Evolutionary conservation across 495 filamentous ascomycete genomes (phyloP).

Genomic region (Aeminium ludgeri): DNA sequence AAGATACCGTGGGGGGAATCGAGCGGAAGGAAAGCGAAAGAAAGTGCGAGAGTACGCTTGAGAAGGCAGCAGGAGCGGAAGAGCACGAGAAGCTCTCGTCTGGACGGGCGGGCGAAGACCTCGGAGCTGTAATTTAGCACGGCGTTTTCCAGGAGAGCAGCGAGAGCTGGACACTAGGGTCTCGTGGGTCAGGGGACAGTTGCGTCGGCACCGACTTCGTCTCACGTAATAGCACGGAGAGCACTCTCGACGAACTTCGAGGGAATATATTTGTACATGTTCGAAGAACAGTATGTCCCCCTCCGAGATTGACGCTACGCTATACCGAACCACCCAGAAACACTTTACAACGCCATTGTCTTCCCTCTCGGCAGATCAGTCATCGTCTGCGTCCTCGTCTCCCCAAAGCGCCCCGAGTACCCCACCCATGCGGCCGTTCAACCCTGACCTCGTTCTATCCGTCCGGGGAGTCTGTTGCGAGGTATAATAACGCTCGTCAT

Average conservation of each 20-base stretch:
- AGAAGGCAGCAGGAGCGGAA: no score
- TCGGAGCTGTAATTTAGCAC: no score
- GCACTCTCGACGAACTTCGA: no score
- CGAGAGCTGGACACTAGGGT: background rate
- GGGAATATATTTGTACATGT: no score
- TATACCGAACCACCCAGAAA: conserved; percentile 1
- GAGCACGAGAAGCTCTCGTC: background rate
- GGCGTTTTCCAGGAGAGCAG: no score
- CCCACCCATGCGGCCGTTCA: conserved; percentile 10
- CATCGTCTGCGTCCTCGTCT: conserved; percentile 6
- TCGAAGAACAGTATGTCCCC: no score
- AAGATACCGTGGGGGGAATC: background rate
- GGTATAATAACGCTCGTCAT: conserved; percentile 16
- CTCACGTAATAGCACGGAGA: no score
- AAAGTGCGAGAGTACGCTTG: no score
- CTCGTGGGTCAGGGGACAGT: no score
- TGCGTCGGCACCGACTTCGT: no score
- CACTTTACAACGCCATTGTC: background rate
- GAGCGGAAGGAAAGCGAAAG: background rate
- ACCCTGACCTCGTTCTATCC: background rate
- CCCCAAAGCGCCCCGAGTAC: conserved; percentile 7
- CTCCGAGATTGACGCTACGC: background rate
- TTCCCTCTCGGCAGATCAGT: conserved; percentile 1
- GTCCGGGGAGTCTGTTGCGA: background rate
- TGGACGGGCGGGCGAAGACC: background rate